Conservation (phyloP, 148 eudicot genomes). For the Oxyria digyna region DNA sequence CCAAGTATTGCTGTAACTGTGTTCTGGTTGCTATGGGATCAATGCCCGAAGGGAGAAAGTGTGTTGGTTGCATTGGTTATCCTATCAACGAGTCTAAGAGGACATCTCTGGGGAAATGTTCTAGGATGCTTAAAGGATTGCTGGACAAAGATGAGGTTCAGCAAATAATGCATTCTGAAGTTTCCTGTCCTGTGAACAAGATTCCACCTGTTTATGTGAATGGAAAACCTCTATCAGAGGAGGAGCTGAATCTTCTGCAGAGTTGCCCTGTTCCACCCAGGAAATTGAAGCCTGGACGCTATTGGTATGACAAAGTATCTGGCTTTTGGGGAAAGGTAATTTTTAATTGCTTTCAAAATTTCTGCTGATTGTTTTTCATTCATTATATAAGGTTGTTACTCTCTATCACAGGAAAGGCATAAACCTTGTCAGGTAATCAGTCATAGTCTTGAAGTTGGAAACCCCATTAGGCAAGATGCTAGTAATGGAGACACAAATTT, state of each 20-base stretch:
- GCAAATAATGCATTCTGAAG: conserved; percentile 41
- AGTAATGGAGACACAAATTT: conserved; percentile 65
- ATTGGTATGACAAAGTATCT: conserved; percentile 82
- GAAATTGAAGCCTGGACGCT: conserved; percentile 56
- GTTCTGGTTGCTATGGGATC: conserved; percentile 84
- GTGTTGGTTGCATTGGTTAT: conserved; percentile 56
- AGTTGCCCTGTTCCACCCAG: conserved; percentile 54
- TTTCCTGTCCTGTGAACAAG: conserved; percentile 42
- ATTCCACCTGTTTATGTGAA: conserved; percentile 49
- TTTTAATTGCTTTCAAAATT: not conserved
- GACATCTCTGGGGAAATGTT: conserved; percentile 43
- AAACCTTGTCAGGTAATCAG: conserved; percentile 71
- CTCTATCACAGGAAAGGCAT: conserved; percentile 50
- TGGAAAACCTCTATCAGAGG: conserved; percentile 27
- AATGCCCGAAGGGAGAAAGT: conserved; percentile 94
- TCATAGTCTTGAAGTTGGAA: conserved; percentile 35
- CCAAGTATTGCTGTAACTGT: conserved; percentile 58
- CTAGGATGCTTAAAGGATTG: conserved; percentile 35
- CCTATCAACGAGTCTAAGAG: conserved; percentile 52
- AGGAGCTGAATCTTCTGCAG: conserved; percentile 44
- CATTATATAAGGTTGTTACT: not conserved
- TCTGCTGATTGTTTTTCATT: not conserved
- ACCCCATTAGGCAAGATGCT: conserved; percentile 26
- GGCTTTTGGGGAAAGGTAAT: conserved; percentile 95
- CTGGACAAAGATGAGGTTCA: conserved; percentile 24